Evolutionary conservation across 805 yeast species (phyloP), one percentile per base, ranked within the genome.

Genomic region (Cyberlindnera maritima): DNA sequence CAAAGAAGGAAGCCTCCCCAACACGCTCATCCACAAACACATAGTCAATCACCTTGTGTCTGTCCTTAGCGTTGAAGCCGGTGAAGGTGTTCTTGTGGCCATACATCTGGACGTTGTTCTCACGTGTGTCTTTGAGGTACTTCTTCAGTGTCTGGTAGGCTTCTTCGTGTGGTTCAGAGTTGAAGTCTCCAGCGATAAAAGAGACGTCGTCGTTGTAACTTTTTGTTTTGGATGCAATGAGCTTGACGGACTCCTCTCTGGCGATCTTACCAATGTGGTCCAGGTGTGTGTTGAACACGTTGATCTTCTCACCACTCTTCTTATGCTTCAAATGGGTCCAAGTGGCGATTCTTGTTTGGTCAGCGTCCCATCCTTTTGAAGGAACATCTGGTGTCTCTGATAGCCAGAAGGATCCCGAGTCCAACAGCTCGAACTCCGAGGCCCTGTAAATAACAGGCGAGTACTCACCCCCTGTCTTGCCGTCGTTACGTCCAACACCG

Each of bases 181-280:
- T 81, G 64, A 81, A 76, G 57, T 80, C 85, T 3, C 85, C 85
- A 14, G 71, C 63, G n/a, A 80, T 63, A 41, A 77, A 64, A 2
- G 72, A 69, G 2, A 74, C 70, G 18, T 64, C 66, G 66, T 50
- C 71, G 20, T 52, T 50, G 38, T 49, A 65, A 10, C 56, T 58
- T 20, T 57, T 60, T 1, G 59, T 56, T 43, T 70, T 74, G 45
- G 72, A 66, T 13, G 69, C 65, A 37, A 75, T 70, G 48, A 77
- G 50, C 36, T 72, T 69, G 6, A 77, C 75, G 6, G 78, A 70
- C 42, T 74, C 70, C 21, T 59, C 53, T 48, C 82, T 62, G n/a
- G 80, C 76, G 1, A 54, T 63, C 19, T 61, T 68, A 10, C 81
- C 78, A 39, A 62, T 62, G 46, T 76, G 76, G 53, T 79, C 84